These are phyloP conservation scores for Balamuthia mandrillaris DNA, from an alignment of 208 protist species.

Conservation along the genomic window DNA sequence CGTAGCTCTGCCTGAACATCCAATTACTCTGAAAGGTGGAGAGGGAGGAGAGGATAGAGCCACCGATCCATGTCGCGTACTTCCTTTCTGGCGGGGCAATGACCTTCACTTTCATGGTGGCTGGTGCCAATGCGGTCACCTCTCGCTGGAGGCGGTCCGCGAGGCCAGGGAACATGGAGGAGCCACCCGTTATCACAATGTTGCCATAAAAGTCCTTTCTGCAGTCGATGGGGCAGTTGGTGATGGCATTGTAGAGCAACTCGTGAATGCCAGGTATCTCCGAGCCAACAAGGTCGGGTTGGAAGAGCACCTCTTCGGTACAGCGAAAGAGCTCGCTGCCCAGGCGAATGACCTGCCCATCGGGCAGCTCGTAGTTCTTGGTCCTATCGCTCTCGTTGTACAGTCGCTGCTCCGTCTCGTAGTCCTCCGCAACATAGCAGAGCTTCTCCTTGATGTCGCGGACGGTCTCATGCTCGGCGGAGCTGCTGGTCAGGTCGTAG, in stretches of 20 bases:
- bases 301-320: slow-evolving; percentile 93
- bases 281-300: slow-evolving; percentile 88
- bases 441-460: slow-evolving; percentile 73
- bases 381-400: slow-evolving; percentile 4
- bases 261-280: slow-evolving; percentile 92
- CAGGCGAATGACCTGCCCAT: slow-evolving; percentile 80
- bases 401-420: slow-evolving; percentile 86
- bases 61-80: slow-evolving; percentile 77
- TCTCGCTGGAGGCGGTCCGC: slow-evolving; percentile 95
- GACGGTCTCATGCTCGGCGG: slow-evolving; percentile 67
- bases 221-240: slow-evolving; percentile 91
- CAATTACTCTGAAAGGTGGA: slow-evolving; percentile 83
- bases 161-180: slow-evolving; percentile 87
- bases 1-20: slow-evolving; percentile 97
- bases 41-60: slow-evolving; percentile 71
- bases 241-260: slow-evolving; percentile 93
- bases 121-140: slow-evolving; percentile 85
- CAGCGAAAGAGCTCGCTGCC: slow-evolving; percentile 79
- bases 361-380: slow-evolving; percentile 85
- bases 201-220: slow-evolving; percentile 92
- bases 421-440: slow-evolving; percentile 74
- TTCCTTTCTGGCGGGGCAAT: slow-evolving; percentile 61
- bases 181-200: slow-evolving; percentile 89
- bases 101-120: slow-evolving; percentile 86
- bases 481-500: slow-evolving; percentile 56